Conservation (phyloP, 1,284 basidiomycete genomes). For the Tilletiopsis washingtonensis region DNA sequence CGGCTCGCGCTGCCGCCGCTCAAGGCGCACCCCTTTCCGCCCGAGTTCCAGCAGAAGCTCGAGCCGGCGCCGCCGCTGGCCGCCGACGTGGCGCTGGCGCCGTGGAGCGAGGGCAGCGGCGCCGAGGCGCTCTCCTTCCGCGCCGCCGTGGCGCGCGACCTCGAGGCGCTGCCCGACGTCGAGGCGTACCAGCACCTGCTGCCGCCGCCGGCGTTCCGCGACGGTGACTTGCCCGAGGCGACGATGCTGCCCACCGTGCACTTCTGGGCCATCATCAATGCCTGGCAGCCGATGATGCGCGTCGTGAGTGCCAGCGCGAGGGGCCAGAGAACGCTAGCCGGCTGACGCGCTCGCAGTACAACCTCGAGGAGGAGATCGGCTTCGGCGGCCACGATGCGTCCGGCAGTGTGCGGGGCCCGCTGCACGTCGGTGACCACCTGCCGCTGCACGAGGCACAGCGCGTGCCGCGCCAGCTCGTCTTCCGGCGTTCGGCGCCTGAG, state of each 20-base stretch:
- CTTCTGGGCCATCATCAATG: conserved; percentile 10
- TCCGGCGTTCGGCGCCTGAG: background rate
- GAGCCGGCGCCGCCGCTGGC: background rate
- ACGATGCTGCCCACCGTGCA: conserved; percentile 9
- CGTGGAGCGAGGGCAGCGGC: background rate
- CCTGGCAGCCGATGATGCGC: conserved; percentile 6
- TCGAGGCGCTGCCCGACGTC: conserved; percentile 1
- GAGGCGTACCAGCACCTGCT: conserved; percentile 9
- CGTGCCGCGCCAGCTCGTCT: conserved; percentile 9
- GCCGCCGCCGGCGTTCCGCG: conserved; percentile 6
- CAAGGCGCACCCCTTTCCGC: background rate
- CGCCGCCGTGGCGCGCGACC: background rate
- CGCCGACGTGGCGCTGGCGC: background rate
- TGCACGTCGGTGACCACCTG: conserved; percentile 8
- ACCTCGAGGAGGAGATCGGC: conserved; percentile 7
- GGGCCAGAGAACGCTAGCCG: background rate
- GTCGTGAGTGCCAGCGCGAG: background rate
- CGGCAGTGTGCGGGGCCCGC: background rate
- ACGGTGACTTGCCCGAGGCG: conserved; percentile 8
- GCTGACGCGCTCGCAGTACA: background rate
- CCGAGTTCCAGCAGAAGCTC: background rate
- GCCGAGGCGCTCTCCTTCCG: background rate
- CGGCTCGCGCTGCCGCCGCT: conserved; percentile 1
- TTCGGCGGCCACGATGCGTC: conserved; percentile 2
- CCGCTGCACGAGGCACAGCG: conserved; percentile 3